phyloP scores from a whole-genome alignment of 2,329 filamentous ascomycete genomes.

The Didymella arachidicola region DNA sequence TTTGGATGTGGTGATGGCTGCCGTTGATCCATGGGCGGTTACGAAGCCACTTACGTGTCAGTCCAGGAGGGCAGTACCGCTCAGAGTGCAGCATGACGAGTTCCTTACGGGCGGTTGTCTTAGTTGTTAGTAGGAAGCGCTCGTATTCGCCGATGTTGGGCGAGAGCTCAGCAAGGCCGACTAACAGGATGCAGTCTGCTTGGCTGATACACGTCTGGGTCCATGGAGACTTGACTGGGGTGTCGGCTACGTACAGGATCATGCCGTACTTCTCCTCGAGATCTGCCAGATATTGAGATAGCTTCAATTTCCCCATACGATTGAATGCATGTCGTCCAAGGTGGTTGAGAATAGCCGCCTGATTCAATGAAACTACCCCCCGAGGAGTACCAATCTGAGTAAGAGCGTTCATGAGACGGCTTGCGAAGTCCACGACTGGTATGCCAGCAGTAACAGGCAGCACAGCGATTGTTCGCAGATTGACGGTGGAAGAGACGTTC shows the following conservation, averaged over 20 bases:
- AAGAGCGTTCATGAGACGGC: slow-evolving; percentile 84
- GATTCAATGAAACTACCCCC: slow-evolving; percentile 89
- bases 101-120: slow-evolving; percentile 93
- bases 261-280: slow-evolving; percentile 97
- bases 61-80: slow-evolving; percentile 81
- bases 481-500: slow-evolving; percentile 83
- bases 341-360: slow-evolving; percentile 92
- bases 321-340: slow-evolving; percentile 96
- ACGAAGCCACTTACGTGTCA: slow-evolving; percentile 84
- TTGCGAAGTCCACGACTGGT: slow-evolving; percentile 94
- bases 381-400: slow-evolving; percentile 88
- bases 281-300: slow-evolving; percentile 95
- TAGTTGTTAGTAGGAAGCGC: slow-evolving; percentile 93
- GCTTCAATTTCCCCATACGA: slow-evolving; percentile 93
- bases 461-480: slow-evolving; percentile 90
- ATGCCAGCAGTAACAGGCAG: slow-evolving; percentile 90
- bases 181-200: slow-evolving; percentile 92
- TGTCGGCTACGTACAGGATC: slow-evolving; percentile 95
- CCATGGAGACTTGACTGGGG: slow-evolving; percentile 96
- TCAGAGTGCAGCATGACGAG: slow-evolving; percentile 89
- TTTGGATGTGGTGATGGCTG: slow-evolving; percentile 96
- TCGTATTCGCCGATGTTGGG: slow-evolving; percentile 95
- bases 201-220: slow-evolving; percentile 97
- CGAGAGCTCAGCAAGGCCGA: slow-evolving; percentile 88
- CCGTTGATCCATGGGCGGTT: slow-evolving; percentile 98